A percentile compares a stretch with the other conserved stretches of the same genome.
phyloP scores from a whole-genome alignment of 2,329 filamentous ascomycete genomes.

The Cladosporium sp. region DNA sequence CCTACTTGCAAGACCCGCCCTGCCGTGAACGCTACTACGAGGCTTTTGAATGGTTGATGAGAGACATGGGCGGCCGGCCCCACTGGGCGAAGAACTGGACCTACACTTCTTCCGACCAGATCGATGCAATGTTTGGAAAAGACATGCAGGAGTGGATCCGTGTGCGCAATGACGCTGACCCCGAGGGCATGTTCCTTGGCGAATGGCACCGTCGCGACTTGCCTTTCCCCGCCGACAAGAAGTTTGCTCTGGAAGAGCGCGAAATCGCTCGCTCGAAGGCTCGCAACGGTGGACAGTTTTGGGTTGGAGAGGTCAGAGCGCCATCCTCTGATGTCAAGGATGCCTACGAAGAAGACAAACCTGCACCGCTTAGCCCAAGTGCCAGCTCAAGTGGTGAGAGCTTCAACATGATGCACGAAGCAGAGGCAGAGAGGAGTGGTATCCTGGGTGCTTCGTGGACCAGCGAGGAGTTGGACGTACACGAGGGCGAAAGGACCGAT shows the following conservation, averaged over 20 bases:
- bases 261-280: slow-evolving; percentile 41
- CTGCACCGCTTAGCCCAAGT: slow-evolving; percentile 25
- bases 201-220: slow-evolving; percentile 82
- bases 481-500: slow-evolving; percentile 28
- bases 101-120: slow-evolving; percentile 58
- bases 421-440: slow-evolving; percentile 44
- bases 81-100: slow-evolving; percentile 95
- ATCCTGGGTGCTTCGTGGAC: slow-evolving; percentile 28
- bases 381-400: slow-evolving; percentile 41
- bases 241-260: slow-evolving; percentile 48
- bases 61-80: slow-evolving; percentile 75
- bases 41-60: slow-evolving; percentile 90
- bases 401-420: slow-evolving; percentile 50
- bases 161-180: slow-evolving; percentile 71
- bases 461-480: slow-evolving; percentile 29
- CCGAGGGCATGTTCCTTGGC: slow-evolving; percentile 84
- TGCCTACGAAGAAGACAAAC: slow-evolving; percentile 10
- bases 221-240: slow-evolving; percentile 40
- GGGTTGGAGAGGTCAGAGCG: slow-evolving; percentile 34
- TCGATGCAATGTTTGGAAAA: slow-evolving; percentile 70
- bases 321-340: background rate
- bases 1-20: slow-evolving; percentile 76
- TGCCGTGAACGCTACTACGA: slow-evolving; percentile 78
- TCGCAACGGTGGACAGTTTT: slow-evolving; percentile 48
- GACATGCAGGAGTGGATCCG: slow-evolving; percentile 67